phyloP scores from a whole-genome alignment of 768 basidiomycete genomes.

The Amanita molliuscula region DNA sequence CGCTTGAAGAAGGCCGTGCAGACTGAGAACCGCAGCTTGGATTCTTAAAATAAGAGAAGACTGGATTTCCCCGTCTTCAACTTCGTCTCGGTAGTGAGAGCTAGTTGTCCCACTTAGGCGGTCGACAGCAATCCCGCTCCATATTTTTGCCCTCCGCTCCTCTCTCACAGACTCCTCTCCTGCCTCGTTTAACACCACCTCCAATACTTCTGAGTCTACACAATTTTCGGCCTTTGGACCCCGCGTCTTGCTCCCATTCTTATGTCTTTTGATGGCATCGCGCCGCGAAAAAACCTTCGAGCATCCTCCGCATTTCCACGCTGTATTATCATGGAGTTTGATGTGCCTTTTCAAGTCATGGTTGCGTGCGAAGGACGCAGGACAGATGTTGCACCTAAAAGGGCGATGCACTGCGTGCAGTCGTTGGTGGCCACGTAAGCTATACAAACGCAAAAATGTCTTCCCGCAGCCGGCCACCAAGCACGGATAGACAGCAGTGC shows the following conservation, averaged over 20 bases:
- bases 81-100: conserved; percentile 12
- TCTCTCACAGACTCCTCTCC: conserved; percentile 40
- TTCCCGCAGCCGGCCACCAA: conserved; percentile 54
- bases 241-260: conserved; percentile 44
- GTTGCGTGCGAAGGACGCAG: conserved; percentile 69
- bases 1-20: conserved; percentile 46
- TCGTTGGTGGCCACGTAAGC: conserved; percentile 62
- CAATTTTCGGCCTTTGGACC: conserved; percentile 44
- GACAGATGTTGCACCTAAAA: conserved; percentile 51
- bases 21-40: conserved; percentile 40
- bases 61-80: conserved; percentile 58
- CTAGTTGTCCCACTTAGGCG: conserved; percentile 20
- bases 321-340: conserved; percentile 60
- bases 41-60: conserved; percentile 34
- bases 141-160: conserved; percentile 51
- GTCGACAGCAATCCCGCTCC: conserved; percentile 48
- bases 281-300: conserved; percentile 66
- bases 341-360: conserved; percentile 76
- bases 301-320: conserved; percentile 68
- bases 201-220: conserved; percentile 45
- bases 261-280: conserved; percentile 74
- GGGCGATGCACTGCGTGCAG: conserved; percentile 57
- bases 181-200: conserved; percentile 42
- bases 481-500: conserved; percentile 76
- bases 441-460: conserved; percentile 59